A percentile compares a stretch with the other conserved stretches of the same genome.
Conservation (phyloP, 1,284 basidiomycete species). For the Anthracocystis panici-leucophaei region DNA sequence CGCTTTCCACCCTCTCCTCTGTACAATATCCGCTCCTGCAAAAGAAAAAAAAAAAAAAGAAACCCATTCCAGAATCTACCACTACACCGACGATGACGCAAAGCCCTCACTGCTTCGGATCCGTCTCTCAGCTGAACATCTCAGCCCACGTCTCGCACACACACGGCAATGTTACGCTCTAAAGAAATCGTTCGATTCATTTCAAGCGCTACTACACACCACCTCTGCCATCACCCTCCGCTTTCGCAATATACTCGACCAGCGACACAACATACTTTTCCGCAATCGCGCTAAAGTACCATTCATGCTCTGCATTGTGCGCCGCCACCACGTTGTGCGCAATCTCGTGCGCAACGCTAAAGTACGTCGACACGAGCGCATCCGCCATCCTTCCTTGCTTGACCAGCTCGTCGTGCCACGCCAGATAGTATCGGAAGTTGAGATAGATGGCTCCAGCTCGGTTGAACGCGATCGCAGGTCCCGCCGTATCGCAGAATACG, state of each 20-base stretch:
- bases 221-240: constrained; percentile 12
- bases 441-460: constrained; percentile 88
- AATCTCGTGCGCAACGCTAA: constrained; percentile 89
- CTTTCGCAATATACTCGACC: constrained; percentile 55
- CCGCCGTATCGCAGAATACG: constrained; percentile 85
- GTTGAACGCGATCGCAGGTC: constrained; percentile 93
- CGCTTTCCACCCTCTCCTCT: background rate
- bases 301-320: constrained; percentile 79
- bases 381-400: constrained; percentile 74
- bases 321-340: constrained; percentile 82
- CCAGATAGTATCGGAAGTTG: constrained; percentile 84
- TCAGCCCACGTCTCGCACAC: background rate
- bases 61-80: background rate
- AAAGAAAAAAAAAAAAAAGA: background rate
- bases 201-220: background rate
- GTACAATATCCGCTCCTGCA: constrained; percentile 11
- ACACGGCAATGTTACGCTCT: background rate
- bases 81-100: background rate
- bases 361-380: constrained; percentile 87
- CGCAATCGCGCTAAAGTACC: constrained; percentile 91
- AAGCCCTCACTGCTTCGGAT: background rate
- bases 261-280: constrained; percentile 75
- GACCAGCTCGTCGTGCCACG: constrained; percentile 85
- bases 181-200: background rate
- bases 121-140: background rate